Conservation (phyloP, 192 early-diverging fungal species). For the Geranomyces variabilis region DNA sequence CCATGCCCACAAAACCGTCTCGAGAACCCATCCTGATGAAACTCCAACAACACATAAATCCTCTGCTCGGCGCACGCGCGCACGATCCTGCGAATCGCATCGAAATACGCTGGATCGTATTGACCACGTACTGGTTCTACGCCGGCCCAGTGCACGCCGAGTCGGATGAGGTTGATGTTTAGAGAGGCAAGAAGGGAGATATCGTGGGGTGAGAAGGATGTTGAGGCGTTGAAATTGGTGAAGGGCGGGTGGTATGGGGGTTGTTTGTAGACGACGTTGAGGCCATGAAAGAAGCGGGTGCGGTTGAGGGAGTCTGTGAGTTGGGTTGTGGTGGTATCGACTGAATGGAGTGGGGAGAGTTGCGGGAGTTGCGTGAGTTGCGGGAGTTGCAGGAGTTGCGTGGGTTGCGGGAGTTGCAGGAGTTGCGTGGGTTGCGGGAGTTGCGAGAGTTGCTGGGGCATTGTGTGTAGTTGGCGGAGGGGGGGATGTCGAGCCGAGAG, state of each 20-base stretch:
- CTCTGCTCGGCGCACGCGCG: slow-evolving; percentile 51
- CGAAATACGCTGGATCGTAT: slow-evolving; percentile 61
- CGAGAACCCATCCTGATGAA: slow-evolving; percentile 65
- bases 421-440: too few species aligned
- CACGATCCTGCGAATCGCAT: slow-evolving; percentile 54
- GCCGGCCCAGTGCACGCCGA: slow-evolving; percentile 65
- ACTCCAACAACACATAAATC: slow-evolving; percentile 67
- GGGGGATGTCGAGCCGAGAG: too few species aligned
- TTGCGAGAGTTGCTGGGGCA: too few species aligned
- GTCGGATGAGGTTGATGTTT: slow-evolving; percentile 38
- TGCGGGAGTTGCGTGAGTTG: slow-evolving; percentile 4
- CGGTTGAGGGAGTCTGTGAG: slow-evolving; percentile 56
- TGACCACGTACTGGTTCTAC: slow-evolving; percentile 62
- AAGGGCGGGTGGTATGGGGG: slow-evolving; percentile 52
- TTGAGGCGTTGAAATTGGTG: slow-evolving; percentile 45
- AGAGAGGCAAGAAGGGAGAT: slow-evolving; percentile 16
- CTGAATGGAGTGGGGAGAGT: slow-evolving; percentile 42
- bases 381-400: too few species aligned
- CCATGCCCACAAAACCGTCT: slow-evolving; percentile 58
- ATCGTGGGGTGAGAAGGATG: slow-evolving; percentile 44
- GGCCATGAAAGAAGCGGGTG: slow-evolving; percentile 58
- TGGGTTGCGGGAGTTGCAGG: too few species aligned
- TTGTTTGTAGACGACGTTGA: slow-evolving; percentile 63
- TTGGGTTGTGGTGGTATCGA: slow-evolving; percentile 44
- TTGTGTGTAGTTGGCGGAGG: too few species aligned